phyloP scores from a whole-genome alignment of 2,329 filamentous ascomycete genomes.

The Coleophoma cylindrospora region DNA sequence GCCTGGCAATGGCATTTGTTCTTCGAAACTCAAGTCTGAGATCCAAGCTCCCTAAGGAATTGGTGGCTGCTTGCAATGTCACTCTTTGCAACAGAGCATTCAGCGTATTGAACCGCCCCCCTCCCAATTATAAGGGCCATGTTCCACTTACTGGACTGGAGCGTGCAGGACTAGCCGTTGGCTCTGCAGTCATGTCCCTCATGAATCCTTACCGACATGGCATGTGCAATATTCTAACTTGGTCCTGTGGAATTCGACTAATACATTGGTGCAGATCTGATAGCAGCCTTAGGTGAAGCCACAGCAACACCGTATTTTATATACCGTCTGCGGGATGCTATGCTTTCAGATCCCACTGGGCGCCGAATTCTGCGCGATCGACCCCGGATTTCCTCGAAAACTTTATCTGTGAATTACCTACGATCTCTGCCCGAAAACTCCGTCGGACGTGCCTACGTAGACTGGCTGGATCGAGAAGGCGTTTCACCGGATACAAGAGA shows the following conservation, averaged over 20 bases:
- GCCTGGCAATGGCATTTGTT: too few species aligned
- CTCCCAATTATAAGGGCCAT: conserved; percentile 87
- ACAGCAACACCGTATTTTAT: conserved; percentile 96
- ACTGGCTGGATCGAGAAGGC: conserved; percentile 90
- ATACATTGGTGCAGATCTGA: conserved; percentile 62
- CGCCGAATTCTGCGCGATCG: conserved; percentile 87
- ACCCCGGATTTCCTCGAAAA: conserved; percentile 77
- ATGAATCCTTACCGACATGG: conserved; percentile 77
- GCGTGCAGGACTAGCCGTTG: conserved; percentile 64
- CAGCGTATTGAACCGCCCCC: conserved; percentile 79
- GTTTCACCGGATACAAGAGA: conserved; percentile 88
- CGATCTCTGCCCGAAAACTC: conserved; percentile 67
- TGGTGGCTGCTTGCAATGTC: conserved; percentile 17
- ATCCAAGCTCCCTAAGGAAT: conserved; percentile 12
- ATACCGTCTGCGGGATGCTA: conserved; percentile 81
- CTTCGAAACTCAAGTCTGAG: too few species aligned
- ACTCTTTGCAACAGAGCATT: conserved; percentile 44
- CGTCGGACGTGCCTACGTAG: conserved; percentile 77
- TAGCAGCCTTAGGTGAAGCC: conserved; percentile 89
- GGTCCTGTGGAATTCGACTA: conserved; percentile 2
- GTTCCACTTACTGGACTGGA: conserved; percentile 79
- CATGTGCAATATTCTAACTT: conserved; percentile 26
- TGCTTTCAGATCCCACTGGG: conserved; percentile 80
- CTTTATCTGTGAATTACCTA: conserved; percentile 60
- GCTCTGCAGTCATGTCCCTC: conserved; percentile 57